A percentile compares a stretch with the other conserved stretches of the same genome.
Conservation (phyloP, 1,139 yeast genomes). For the Pichia sorboxylosa region DNA sequence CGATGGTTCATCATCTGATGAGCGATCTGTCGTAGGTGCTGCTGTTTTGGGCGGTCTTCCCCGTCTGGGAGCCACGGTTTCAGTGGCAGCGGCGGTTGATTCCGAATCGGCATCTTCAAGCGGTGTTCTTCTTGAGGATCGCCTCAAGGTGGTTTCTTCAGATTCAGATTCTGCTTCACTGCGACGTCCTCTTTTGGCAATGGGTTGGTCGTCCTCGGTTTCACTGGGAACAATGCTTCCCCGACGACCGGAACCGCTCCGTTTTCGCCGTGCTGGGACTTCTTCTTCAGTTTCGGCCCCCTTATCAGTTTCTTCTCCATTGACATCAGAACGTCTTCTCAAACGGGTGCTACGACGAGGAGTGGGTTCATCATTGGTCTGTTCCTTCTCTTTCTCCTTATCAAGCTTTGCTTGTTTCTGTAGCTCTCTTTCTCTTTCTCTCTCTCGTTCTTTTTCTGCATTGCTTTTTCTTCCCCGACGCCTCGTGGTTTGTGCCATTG, state of each 20-base stretch:
- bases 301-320: background rate
- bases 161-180: background rate
- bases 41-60: background rate
- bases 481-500: conserved; percentile 1
- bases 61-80: too few species aligned
- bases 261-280: too few species aligned
- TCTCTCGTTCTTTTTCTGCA: background rate
- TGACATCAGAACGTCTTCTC: background rate
- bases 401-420: too few species aligned
- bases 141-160: background rate
- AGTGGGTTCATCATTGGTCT: background rate
- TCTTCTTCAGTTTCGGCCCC: background rate
- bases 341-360: background rate
- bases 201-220: too few species aligned
- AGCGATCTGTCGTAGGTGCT: background rate
- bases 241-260: too few species aligned
- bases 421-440: too few species aligned
- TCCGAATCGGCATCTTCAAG: conserved; percentile 1
- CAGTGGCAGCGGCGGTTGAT: background rate
- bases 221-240: too few species aligned
- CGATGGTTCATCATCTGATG: background rate
- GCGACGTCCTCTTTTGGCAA: background rate
- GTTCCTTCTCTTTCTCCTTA: background rate
- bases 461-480: conserved; percentile 8
- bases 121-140: too few species aligned